Evolutionary conservation across 1,284 basidiomycete genomes (phyloP).

Genomic region (Ustilago xerochloae): DNA sequence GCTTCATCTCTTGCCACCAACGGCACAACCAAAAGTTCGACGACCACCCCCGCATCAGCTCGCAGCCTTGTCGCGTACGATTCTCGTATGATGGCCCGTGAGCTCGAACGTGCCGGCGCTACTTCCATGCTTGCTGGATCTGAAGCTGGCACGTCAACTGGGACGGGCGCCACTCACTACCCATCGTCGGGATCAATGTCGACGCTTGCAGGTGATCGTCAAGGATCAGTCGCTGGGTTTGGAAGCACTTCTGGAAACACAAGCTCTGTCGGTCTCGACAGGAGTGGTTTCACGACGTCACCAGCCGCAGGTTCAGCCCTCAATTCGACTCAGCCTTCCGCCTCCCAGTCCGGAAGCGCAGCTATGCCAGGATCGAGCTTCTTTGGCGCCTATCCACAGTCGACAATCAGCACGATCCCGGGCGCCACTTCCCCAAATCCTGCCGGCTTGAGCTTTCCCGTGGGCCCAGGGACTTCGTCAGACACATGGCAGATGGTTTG

Average conservation of each 20-base stretch:
- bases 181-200: constrained; percentile 15
- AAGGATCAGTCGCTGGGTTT: constrained; percentile 1
- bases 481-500: constrained; percentile 80
- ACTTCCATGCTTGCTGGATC: constrained; percentile 41
- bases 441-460: constrained; percentile 13
- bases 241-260: neutral
- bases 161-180: constrained; percentile 3
- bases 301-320: constrained; percentile 17
- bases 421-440: constrained; percentile 31
- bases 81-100: constrained; percentile 44
- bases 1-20: constrained; percentile 5
- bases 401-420: neutral
- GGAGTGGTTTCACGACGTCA: constrained; percentile 13
- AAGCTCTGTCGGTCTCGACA: constrained; percentile 1
- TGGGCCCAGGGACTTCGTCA: constrained; percentile 30
- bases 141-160: constrained; percentile 13
- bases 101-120: constrained; percentile 50
- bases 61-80: constrained; percentile 34
- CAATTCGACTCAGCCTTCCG: neutral
- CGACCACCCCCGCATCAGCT: constrained; percentile 33
- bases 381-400: constrained; percentile 17
- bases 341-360: constrained; percentile 12
- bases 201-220: constrained; percentile 21
- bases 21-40: constrained; percentile 4
- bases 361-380: neutral